Base-by-base conservation (phyloP, 2,329 filamentous ascomycete species). In the Chrysoporthe cubensis region DNA sequence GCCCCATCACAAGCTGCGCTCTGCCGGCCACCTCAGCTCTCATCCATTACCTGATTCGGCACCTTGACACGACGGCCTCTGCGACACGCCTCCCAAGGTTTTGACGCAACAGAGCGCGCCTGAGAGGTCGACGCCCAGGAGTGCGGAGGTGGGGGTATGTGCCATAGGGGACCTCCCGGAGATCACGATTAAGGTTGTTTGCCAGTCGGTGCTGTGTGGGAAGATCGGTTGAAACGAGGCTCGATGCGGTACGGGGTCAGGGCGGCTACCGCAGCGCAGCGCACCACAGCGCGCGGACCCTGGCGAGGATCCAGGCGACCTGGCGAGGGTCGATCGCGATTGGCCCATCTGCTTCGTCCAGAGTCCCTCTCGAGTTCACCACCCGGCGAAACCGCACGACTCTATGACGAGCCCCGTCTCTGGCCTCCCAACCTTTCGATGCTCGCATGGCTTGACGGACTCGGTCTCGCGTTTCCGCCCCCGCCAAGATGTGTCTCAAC, bases 211-310 rank as follows among this genome's bases (percentile, higher is more conserved):
- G 21, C 62, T 57, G 62, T 65, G 62, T 65, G 64, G 66, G 66
- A 68, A 68, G 66, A 68, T 68, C 57, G 58, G 66, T 68, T 61
- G 66, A 68, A 68, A 68, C 66, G 21, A 26, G 50, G 50, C 48
- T 43, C 37, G 58, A 64, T 46, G 62, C 62, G 57, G 66, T 40
- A 54, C 48, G 61, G 66, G 65, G 56, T 48, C 57, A 40, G 46
- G 61, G 65, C 52, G 65, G 52, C 44, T 4, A 46, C 59, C 42
- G 18, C n/a, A 18, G 34, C 16, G 2, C 18, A 14, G 21, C 13
- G 42, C 13, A 26, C 42, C 26, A 34, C 16, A 26, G 7, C 21
- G 42, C 26, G 42, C 26, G 7, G 16, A 34, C 11, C 43, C 14
- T 46, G 21, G 16, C 26, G 6, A 13, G 26, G 8, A 13, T 21